Base-by-base conservation (phyloP, 257 asterid genomes). In the Nicotiana benthamiana region DNA sequence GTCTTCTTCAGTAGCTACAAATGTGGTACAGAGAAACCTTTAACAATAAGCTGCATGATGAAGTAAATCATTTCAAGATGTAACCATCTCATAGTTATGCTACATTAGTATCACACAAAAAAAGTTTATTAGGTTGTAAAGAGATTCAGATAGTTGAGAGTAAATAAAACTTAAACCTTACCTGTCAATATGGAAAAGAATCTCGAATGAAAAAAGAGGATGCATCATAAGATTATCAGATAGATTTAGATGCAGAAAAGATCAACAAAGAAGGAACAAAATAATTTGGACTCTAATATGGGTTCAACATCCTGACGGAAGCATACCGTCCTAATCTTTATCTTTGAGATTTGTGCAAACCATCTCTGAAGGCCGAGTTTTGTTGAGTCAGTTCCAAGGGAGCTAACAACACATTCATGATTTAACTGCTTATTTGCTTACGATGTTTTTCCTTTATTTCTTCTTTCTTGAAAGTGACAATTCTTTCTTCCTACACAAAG, bases 1-100 rank as follows among this genome's bases (percentile, higher is more conserved):
- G 88, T 81, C 93, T 88, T 93, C 92, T 89, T 91, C 92, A 93
- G 72, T 85, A 93, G 93, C 97, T 91, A 89, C 96, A 90, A 86
- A 90, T 86, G 88, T 79, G 88, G 89, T 72, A 88, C 89, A 91
- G 65, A 89, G 85, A 89, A 90, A 89, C 90, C 89, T 87, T 90
- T 86, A 88, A 88, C 91, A 83, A 79, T 88, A 67, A 88, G 90
- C 90, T 84, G 93, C 93, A 89, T 84, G 51, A 86, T 86, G 86
- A 86, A 83, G 88, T 84, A 77, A 85, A 83, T 65, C 52, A 83
- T 85, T 85, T 86, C 90, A 90, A 91, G 84, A 86, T 81, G 84
- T 75, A 83, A 80, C 79, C 61, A 48, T 74, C 61, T 74, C 61
- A 74, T 72, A 48, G 15, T 22, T 48, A 74, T 48, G 59, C 43